phyloP scores from a whole-genome alignment of 495 filamentous ascomycete species.

The Neurospora sp. region DNA sequence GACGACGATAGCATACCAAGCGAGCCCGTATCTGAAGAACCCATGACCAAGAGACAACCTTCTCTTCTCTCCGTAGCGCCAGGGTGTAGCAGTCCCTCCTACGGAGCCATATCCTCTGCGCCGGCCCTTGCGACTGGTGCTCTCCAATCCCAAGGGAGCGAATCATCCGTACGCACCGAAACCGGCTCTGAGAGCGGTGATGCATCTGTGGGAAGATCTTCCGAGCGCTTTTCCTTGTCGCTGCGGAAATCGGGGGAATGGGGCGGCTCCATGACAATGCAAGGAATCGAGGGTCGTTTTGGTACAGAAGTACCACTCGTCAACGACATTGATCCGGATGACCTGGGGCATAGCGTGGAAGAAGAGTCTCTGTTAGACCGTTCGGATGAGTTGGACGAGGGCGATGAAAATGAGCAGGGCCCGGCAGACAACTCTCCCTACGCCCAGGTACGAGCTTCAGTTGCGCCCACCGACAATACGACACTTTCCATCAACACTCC shows the following conservation, averaged over 20 bases:
- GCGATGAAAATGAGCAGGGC: constrained; percentile 33
- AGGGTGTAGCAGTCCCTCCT: constrained; percentile 45
- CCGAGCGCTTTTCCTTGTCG: neutral
- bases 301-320: constrained; percentile 30
- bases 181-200: neutral
- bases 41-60: constrained; percentile 47
- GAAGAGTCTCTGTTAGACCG: constrained; percentile 11
- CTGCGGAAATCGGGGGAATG: constrained; percentile 28
- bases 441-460: constrained; percentile 67
- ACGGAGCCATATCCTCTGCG: constrained; percentile 42
- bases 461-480: constrained; percentile 61
- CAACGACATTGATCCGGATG: constrained; percentile 23
- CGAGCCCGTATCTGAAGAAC: constrained; percentile 8
- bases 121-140: neutral
- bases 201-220: neutral
- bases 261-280: constrained; percentile 29
- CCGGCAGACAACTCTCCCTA: constrained; percentile 57
- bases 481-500: constrained; percentile 73
- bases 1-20: constrained; percentile 2
- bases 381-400: constrained; percentile 16
- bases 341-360: constrained; percentile 16
- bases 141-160: neutral
- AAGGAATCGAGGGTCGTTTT: constrained; percentile 36
- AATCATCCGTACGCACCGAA: neutral
- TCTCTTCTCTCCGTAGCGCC: constrained; percentile 47